These are phyloP conservation scores for Triticum urartu DNA, from an alignment of 176 grass and related monocot species.

Conservation along the genomic window DNA sequence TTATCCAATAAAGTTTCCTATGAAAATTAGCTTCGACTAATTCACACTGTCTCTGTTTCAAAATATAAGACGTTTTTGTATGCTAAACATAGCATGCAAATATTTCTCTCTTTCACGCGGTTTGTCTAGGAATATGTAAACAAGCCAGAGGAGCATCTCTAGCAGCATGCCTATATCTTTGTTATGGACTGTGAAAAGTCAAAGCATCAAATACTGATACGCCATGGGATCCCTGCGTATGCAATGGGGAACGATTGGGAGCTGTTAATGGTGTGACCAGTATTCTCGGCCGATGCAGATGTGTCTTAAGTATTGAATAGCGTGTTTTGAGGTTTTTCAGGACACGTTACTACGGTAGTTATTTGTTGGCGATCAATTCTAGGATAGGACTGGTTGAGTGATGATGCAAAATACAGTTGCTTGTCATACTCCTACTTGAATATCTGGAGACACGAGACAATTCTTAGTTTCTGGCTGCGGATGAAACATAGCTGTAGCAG, in stretches of 20 bases:
- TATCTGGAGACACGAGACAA: not conserved
- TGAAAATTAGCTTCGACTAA: not conserved
- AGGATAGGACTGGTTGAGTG: constrained; percentile 4
- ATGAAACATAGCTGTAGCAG: not conserved
- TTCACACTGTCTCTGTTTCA: not conserved
- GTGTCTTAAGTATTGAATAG: not conserved
- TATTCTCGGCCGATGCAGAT: not conserved
- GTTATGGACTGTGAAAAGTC: not conserved
- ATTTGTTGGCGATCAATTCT: not conserved
- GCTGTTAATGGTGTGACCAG: not conserved
- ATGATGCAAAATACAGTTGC: constrained; percentile 17
- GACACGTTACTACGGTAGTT: constrained; percentile 5
- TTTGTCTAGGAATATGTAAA: no score
- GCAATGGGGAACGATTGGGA: not conserved
- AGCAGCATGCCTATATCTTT: not conserved
- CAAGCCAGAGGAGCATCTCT: no score
- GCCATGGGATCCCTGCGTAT: not conserved
- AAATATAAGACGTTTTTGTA: no score
- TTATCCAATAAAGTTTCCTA: not conserved
- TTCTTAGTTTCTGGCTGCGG: not conserved
- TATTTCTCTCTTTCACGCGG: not conserved
- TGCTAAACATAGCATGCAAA: not conserved
- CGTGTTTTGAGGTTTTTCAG: not conserved
- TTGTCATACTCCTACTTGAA: constrained; percentile 2
- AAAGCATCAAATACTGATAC: no score